Evolutionary conservation across 176 grass and related monocot species (phyloP), one percentile per base, ranked within the genome.

Genomic region (Canna indica): DNA sequence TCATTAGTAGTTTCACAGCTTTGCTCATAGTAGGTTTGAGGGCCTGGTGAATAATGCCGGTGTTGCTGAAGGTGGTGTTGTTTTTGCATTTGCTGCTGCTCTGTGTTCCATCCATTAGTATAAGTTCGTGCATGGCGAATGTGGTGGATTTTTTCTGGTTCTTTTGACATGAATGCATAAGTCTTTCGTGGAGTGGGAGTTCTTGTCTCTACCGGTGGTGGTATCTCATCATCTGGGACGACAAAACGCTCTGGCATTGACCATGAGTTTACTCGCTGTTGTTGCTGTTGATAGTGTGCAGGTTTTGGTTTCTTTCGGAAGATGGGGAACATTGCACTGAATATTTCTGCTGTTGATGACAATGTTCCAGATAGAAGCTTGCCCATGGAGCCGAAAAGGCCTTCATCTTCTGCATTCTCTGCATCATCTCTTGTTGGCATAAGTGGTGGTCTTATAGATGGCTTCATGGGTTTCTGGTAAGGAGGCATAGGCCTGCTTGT

Each of bases 1-100:
- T 99, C 95, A 35, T 99, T 94, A n/a, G 86, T 99, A 15, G 87
- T 79, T 66, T 99, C 90, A 0, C 90, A 90, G 77, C 87, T 99
- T 78, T 90, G 82, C 78, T 94, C 80, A 41, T 99, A 94, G 72
- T 82, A 83, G 14, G 95, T 99, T 34, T 84, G 84, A 0, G 95
- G 90, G 31, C 95, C 90, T 16, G 82, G 42, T 0, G 95, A 90
- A 76, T 90, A 88, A 28, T 99, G 95, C 73, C 84, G 85, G 75
- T 99, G 89, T 70, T 94, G 90, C 70, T 99, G 84, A 59, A 99
- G 68, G 59, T 92, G 88, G 45, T 85, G 82, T 36, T 88, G 92
- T 26, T 86, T 82, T 6, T 76, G 94, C 15, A 48, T 69, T 67
- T 85, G 89, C 80, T 82, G 86, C 54, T 76, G 78, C 17, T 84